Evolutionary conservation across 176 grass and related monocot genomes (phyloP), one percentile per base, ranked within the genome.

Genomic region (Metroxylon sagu): DNA sequence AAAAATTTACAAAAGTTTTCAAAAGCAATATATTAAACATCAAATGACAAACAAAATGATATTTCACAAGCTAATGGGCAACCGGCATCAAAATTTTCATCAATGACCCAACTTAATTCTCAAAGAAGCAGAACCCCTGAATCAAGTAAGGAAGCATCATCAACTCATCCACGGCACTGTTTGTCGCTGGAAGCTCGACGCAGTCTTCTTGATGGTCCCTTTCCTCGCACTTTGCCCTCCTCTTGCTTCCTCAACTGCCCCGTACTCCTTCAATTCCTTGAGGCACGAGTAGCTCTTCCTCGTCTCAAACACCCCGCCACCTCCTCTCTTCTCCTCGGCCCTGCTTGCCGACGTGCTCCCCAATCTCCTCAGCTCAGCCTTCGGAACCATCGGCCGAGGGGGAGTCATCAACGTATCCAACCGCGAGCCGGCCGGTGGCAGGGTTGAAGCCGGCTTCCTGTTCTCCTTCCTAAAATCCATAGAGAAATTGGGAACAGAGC

Each of bases 271-370:
- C 49, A 66, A 18, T 17, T 71, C 55, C 25, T 50, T 71, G 43
- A 71, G 54, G 39, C 68, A 71, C 15, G 68, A 48, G 39, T 71
- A 51, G 25, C 68, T 71, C 55, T 29, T 50, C 68, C 68, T 59
- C 31, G 19, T 29, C 21, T 35, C 19, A 28, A 29, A 4, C 16
- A 14, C 31, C 10, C 68, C 25, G 10, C 55, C 14, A 14, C 53
- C 17, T 5, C 53, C 19, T 53, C 49, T 66, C 23, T 28, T 53
- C 23, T 66, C 49, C 25, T 53, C 23, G 5, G 63, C 49, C 49
- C 52, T 65, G 16, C 29, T 27, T 23, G 63, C 48, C 49, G 63
- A 48, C 7, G 31, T 23, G 12, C 16, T 68, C 7, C 68, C 25
- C 23, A 29, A 12, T 18, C 39, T 59, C 23, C 18, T 50, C 25